These are phyloP conservation scores for Lactuca saligna DNA, from an alignment of 129 eudicot genomes.

Conservation along the genomic window DNA sequence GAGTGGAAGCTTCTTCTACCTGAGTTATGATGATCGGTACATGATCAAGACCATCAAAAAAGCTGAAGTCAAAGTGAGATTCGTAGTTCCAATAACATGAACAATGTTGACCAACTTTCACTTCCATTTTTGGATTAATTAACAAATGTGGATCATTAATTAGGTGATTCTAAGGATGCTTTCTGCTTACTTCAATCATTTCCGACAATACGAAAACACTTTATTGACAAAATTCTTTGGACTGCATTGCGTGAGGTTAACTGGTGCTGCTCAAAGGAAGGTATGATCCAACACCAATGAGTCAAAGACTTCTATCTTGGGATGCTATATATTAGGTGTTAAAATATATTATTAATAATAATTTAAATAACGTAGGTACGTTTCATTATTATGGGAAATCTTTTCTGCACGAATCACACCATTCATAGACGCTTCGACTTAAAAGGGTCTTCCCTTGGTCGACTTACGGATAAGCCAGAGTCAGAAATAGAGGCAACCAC, in stretches of 20 bases:
- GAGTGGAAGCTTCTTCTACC: constrained; percentile 95
- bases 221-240: constrained; percentile 84
- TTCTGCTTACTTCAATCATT: constrained; percentile 80
- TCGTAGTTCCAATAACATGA: not conserved
- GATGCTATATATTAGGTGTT: not conserved
- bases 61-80: constrained; percentile 90
- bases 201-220: constrained; percentile 78
- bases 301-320: not conserved
- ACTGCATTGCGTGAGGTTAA: constrained; percentile 86
- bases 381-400: constrained; percentile 95
- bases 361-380: constrained; percentile 50
- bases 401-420: constrained; percentile 62
- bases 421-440: constrained; percentile 88
- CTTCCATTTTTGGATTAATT: not conserved
- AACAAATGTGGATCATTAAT: not conserved
- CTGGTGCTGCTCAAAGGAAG: constrained; percentile 86
- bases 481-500: constrained; percentile 85
- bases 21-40: constrained; percentile 91
- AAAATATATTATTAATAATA: too few relatives aligned
- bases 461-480: constrained; percentile 89
- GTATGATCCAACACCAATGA: constrained; percentile 32
- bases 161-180: constrained; percentile 94
- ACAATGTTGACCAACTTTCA: not conserved
- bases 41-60: constrained; percentile 97
- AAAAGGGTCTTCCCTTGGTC: constrained; percentile 96